Evolutionary conservation across 139 green algal species (phyloP), one percentile per base, ranked within the genome.

Genomic region (Diplosphaera chodatii): DNA sequence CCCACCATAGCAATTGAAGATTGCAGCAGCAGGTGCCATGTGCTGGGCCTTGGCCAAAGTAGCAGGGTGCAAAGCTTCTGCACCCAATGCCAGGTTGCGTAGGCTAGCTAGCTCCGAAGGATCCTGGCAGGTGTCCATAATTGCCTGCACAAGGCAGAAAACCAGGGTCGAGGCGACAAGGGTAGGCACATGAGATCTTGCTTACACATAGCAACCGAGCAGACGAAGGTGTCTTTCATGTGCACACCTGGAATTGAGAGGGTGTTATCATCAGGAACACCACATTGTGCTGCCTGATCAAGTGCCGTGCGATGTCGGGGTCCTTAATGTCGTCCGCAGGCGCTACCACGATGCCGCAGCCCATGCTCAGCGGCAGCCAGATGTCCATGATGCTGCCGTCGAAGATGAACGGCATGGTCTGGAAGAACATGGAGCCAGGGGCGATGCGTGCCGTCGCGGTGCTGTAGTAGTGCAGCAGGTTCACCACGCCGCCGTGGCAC

Each of bases 361-460:
- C 74, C 1, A 33, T 15, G 27, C 48, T 37, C 23, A 82, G 66
- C 31, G 74, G 40, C 22, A 62, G 30, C 32, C 68, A 78, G 15
- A 78, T 40, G 37, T 78, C 62, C 29, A 74, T 55, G 64, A 83
- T 48, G 62, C 69, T 71, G 3, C 65, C 56, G 69, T 85, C 80
- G 65, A 85, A 85, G 71, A 40, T 75, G 62, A 85, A 71, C 65
- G 70, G 70, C 27, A 67, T 76, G 31, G 56, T 74, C 21, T 80
- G 67, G 21, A 74, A 27, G 4, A 71, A 68, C 23, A 74, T 66
- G 62, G 67, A 55, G 33, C 37, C 37, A 10, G 37, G 37, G 8
- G 37, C 37, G 8, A 48, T 6, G 37, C 8, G 37, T 48, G 37
- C 10, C 8, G 37, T 48, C 10, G 6, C 10, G 37, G 37, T 48